Percentiles rank a stretch among this genome's conserved stretches.
Conservation (phyloP, 2,329 filamentous ascomycete species). For the Fusarium nelsonii region DNA sequence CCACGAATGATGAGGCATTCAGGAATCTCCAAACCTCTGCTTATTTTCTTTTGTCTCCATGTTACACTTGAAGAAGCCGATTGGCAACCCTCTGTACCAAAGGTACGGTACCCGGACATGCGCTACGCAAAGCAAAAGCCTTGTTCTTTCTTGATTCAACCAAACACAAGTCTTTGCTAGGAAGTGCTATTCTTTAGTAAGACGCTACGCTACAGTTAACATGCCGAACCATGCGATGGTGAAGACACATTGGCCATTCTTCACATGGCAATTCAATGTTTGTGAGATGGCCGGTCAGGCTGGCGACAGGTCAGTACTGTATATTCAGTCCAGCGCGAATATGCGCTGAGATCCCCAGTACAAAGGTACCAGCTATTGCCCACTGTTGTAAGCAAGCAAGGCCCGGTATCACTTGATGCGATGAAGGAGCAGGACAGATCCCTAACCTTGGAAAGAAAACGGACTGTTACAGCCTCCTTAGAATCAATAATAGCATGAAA, state of each 20-base stretch:
- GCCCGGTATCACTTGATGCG: neutral
- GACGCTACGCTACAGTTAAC: neutral
- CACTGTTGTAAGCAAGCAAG: neutral
- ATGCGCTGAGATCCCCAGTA: constrained; percentile 26
- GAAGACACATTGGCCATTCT: constrained; percentile 9
- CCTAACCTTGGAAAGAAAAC: neutral
- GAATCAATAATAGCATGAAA: neutral
- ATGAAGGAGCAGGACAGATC: neutral
- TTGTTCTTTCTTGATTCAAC: constrained; percentile 1
- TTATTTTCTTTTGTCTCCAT: constrained; percentile 17
- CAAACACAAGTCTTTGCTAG: neutral
- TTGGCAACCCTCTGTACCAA: constrained; percentile 14
- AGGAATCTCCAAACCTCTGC: neutral
- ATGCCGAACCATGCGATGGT: neutral
- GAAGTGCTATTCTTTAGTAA: constrained; percentile 12
- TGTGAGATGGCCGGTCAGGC: constrained; percentile 11
- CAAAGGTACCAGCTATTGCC: constrained; percentile 2
- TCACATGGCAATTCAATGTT: neutral
- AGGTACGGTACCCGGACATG: constrained; percentile 29
- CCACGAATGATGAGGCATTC: neutral
- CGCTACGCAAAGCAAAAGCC: constrained; percentile 3
- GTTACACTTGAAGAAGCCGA: constrained; percentile 35
- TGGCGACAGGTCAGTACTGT: constrained; percentile 8
- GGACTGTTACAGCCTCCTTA: neutral
- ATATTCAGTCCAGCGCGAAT: constrained; percentile 18